phyloP scores from a whole-genome alignment of 257 asterid genomes.

The Solanum chiquidenum region DNA sequence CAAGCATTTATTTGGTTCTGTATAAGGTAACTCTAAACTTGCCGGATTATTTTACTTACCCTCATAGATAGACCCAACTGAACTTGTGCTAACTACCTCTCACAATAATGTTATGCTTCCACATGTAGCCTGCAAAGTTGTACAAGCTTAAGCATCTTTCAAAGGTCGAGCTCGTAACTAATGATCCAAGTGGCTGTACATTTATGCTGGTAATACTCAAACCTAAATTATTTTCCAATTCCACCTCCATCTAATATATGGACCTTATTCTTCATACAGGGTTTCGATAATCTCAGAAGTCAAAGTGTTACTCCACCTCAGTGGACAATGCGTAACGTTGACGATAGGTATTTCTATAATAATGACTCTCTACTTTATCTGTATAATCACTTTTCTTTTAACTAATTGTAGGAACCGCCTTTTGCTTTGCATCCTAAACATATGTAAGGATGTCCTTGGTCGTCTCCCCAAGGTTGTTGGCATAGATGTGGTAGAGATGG shows the following conservation, averaged over 20 bases:
- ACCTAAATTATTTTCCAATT: background rate
- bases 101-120: slow-evolving; percentile 6
- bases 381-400: background rate
- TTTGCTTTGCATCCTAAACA: slow-evolving; percentile 69
- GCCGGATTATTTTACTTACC: background rate
- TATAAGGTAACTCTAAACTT: background rate
- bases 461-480: slow-evolving; percentile 95
- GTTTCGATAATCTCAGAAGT: slow-evolving; percentile 91
- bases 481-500: slow-evolving; percentile 98
- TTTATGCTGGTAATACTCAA: slow-evolving; percentile 62
- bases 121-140: slow-evolving; percentile 64
- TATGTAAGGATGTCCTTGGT: slow-evolving; percentile 75
- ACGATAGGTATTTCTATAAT: slow-evolving; percentile 54
- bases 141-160: slow-evolving; percentile 97
- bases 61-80: background rate
- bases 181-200: slow-evolving; percentile 98
- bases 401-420: slow-evolving; percentile 62
- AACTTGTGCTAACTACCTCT: slow-evolving; percentile 1
- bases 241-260: background rate
- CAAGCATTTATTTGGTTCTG: background rate
- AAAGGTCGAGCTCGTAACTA: slow-evolving; percentile 80
- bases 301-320: slow-evolving; percentile 97
- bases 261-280: slow-evolving; percentile 32
- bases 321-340: slow-evolving; percentile 97
- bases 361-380: background rate